These are phyloP conservation scores for Bodo saltans DNA, from an alignment of 78 protist genomes.

Conservation along the genomic window DNA sequence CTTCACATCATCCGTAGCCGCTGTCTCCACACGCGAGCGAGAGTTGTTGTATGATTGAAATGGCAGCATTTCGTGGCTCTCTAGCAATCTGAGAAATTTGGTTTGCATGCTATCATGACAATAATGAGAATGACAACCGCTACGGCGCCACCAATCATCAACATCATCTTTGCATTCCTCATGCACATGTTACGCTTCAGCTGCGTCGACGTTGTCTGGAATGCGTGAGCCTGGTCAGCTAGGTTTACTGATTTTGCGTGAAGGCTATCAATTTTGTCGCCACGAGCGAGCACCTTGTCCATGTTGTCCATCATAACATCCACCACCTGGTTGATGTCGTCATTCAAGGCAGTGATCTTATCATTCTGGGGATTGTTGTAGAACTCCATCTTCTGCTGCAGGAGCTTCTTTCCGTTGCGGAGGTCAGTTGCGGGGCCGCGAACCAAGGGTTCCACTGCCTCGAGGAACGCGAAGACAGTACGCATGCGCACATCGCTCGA, in stretches of 20 bases:
- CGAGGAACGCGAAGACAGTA: conserved; percentile 1
- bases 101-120: background rate
- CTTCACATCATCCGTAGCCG: too few relatives aligned
- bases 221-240: conserved; percentile 58
- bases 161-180: conserved; percentile 75
- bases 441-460: conserved; percentile 7
- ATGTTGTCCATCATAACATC: conserved; percentile 12
- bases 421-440: background rate
- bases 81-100: background rate
- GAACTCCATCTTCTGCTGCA: conserved; percentile 16
- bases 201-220: conserved; percentile 70
- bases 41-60: too few relatives aligned
- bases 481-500: conserved; percentile 63
- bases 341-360: background rate
- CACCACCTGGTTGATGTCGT: background rate
- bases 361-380: conserved; percentile 17
- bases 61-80: too few relatives aligned
- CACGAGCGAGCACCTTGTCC: conserved; percentile 72
- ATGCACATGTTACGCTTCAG: conserved; percentile 88
- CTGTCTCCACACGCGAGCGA: too few relatives aligned
- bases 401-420: background rate
- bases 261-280: conserved; percentile 79
- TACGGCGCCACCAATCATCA: conserved; percentile 32
- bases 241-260: conserved; percentile 77
- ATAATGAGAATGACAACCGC: background rate